Conservation (phyloP, 2,329 filamentous ascomycete species). For the Aspergillus brasiliensis region DNA sequence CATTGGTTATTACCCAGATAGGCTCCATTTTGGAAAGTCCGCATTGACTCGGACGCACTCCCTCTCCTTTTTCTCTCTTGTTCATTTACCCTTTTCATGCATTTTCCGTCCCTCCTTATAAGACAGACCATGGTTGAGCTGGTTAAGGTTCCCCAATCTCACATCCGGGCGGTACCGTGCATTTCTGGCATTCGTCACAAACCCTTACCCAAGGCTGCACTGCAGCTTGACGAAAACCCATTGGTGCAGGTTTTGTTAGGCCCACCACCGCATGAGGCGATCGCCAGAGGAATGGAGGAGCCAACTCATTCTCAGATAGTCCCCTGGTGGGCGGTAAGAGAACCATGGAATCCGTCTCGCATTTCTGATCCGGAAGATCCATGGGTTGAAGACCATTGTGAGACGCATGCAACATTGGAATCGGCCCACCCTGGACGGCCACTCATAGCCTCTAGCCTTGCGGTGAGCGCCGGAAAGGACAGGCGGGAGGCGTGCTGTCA, state of each 20-base stretch:
- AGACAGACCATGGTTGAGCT: constrained; percentile 3
- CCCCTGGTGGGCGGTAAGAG: neutral
- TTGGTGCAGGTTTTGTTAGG: neutral
- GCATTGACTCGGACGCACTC: neutral
- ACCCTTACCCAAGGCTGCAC: neutral
- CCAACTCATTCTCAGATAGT: neutral
- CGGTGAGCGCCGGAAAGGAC: neutral
- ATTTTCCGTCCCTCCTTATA: neutral
- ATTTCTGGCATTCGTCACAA: constrained; percentile 3
- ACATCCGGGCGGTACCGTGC: neutral
- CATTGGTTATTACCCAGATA: neutral
- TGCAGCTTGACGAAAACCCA: neutral
- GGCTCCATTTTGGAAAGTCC: neutral
- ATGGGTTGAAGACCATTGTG: constrained; percentile 1
- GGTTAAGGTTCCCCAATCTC: constrained; percentile 6
- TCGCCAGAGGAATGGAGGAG: neutral
- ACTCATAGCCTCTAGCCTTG: neutral
- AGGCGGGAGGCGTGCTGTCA: constrained; percentile 3
- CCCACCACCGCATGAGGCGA: neutral
- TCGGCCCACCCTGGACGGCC: neutral
- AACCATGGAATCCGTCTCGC: neutral
- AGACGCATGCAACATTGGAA: neutral
- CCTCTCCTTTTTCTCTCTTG: neutral
- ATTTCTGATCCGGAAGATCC: neutral
- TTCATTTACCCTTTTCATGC: neutral